Evolutionary conservation across 2,329 filamentous ascomycete genomes (phyloP), one percentile per base, ranked within the genome.

Genomic region (Scytalidium lignicola): DNA sequence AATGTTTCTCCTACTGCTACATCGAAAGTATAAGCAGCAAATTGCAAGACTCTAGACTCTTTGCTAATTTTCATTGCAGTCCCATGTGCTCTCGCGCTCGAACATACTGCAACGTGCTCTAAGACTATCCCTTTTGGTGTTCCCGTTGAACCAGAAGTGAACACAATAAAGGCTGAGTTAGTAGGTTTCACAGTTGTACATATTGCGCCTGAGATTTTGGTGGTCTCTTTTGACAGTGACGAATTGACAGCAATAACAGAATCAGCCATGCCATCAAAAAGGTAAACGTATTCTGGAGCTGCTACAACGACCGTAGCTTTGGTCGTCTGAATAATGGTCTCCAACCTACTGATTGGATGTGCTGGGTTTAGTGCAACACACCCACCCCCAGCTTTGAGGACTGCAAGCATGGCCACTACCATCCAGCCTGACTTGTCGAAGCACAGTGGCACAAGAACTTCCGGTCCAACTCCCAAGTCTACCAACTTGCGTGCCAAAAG

Each of bases 341-440:
- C 44, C 10, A 51, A 21, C n/a, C 44, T 29, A 40, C 13, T 40
- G 9, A 42, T n/a, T 12, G 46, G 41, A 41, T 49, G 43, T 26
- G 42, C 21, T 20, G 41, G 26, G 17, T 61, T 57, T 8, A 64
- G 41, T 10, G 59, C 52, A 20, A 64, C 56, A 17, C 58, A 60
- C 9, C 50, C 54, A 28, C 48, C 54, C 3, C 56, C 58, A 42
- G 55, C 53, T 46, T 55, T 54, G 6, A 58, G 41, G 3, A 60
- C 51, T 42, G 42, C 55, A 15, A 60, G 50, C 55, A 58, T 55
- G n/a, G 51, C 53, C 5, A 60, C 54, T 17, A 56, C 44, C 26
- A 53, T 46, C 22, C 48, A 58, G 13, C 29, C 41, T 3, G 57
- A 56, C 39, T 59, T 60, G 19, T 57, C 48, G 37, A 58, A 56